Evolutionary conservation across 208 protist species (phyloP), one percentile per base, ranked within the genome.

Genomic region (Crithidia fasciculata): DNA sequence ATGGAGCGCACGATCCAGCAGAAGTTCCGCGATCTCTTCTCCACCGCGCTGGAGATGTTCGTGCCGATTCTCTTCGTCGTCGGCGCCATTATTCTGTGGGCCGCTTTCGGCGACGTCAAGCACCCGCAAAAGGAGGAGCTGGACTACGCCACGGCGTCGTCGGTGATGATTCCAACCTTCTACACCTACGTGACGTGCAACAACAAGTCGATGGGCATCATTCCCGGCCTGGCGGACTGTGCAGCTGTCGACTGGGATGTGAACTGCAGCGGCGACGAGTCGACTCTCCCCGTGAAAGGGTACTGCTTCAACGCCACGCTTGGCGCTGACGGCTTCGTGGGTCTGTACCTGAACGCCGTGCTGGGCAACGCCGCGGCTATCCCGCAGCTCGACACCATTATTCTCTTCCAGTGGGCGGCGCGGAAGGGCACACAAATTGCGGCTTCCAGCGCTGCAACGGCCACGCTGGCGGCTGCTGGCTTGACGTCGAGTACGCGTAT

Each of bases 41-140:
- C 64, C 8, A 78, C 72, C 4, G 39, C 80, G 54, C 18, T 82
- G 52, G 88, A 92, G 73, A 53, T 90, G 40, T 10, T 84, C 43
- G 64, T 90, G 12, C 85, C 88, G 6, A 15, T 90, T 19, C 45
- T 93, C 36, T 93, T 86, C 72, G 49, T 90, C 9, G 5, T 86
- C 0, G 76, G 77, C 44, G 64, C 79, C 40, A 72, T 88, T 54
- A 70, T 85, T 53, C 40, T 93, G 12, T 89, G 83, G 81, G 67
- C 52, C 4, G 74, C 80, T 62, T 86, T 89, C 58, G 84, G 82
- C 10, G 64, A 82, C 8, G 59, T 67, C 12, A 69, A 72, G 8
- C 39, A 69, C 68, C n/a, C 66, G 10, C 8, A 36, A 1, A 47
- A 54, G 36, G 44, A 74, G 49, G 39, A 70, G 43, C 58, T 60